Conservation (phyloP, 2,329 filamentous ascomycete genomes). For the Phialocephala subalpina region DNA sequence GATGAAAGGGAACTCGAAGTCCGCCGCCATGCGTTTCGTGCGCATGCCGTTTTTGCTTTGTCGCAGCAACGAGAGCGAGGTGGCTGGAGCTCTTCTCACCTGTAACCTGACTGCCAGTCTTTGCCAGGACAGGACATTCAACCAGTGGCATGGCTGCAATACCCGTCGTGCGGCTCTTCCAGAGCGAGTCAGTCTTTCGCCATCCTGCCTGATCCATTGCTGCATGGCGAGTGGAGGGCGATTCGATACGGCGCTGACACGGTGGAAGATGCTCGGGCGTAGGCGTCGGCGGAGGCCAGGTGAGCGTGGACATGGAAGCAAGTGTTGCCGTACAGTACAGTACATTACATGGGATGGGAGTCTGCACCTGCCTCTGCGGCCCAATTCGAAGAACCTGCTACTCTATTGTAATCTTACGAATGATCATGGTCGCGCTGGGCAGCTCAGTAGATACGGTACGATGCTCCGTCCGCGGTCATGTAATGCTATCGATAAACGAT, state of each 20-base stretch:
- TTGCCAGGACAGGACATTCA: background rate
- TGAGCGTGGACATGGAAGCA: background rate
- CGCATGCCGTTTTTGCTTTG: conserved; percentile 2
- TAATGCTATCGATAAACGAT: background rate
- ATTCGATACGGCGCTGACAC: conserved; percentile 1
- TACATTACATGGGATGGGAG: no score
- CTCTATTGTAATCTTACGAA: no score
- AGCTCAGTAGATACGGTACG: no score
- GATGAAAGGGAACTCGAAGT: background rate
- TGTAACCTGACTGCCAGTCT: no score
- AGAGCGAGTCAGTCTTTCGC: background rate
- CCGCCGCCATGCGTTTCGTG: background rate
- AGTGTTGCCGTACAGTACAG: no score
- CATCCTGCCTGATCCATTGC: background rate
- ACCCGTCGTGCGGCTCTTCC: background rate
- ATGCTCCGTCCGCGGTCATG: background rate
- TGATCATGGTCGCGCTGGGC: no score
- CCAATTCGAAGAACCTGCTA: no score
- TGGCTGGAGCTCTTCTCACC: no score
- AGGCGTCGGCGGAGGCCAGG: background rate
- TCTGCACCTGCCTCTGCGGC: no score
- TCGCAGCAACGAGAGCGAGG: background rate
- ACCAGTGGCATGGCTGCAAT: background rate
- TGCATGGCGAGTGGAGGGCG: conserved; percentile 2
- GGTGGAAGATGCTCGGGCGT: background rate